phyloP scores from a whole-genome alignment of 768 basidiomycete species.

The Rhizopogon sp. region DNA sequence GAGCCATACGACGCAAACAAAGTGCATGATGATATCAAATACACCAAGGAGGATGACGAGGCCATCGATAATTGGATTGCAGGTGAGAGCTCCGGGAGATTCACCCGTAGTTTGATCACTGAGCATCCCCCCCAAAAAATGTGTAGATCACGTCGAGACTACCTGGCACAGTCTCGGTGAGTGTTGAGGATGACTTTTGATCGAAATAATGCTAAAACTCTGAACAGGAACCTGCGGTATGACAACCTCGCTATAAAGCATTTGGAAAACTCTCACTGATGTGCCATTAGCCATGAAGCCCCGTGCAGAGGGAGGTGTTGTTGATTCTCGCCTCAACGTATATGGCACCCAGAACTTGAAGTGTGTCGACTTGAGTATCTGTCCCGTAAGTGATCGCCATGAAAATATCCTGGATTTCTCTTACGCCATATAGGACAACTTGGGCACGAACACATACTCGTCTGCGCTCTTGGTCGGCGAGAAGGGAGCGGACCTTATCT shows the following conservation, averaged over 20 bases:
- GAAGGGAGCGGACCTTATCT: constrained; percentile 58
- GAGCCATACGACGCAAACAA: constrained; percentile 49
- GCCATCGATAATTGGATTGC: constrained; percentile 70
- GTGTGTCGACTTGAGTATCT: constrained; percentile 64
- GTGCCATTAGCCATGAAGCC: constrained; percentile 56
- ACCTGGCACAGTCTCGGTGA: constrained; percentile 69
- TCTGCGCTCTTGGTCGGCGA: constrained; percentile 66
- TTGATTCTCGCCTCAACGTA: constrained; percentile 59
- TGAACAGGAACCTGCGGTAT: background rate
- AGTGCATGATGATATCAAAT: constrained; percentile 61
- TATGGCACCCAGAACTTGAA: constrained; percentile 66
- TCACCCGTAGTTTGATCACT: background rate
- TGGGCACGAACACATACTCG: constrained; percentile 71
- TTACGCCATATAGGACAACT: constrained; percentile 46
- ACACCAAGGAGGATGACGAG: constrained; percentile 62
- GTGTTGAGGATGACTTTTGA: constrained; percentile 10
- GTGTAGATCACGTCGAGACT: constrained; percentile 60
- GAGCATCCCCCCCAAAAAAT: background rate
- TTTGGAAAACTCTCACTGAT: constrained; percentile 17
- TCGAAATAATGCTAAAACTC: background rate
- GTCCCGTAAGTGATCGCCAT: constrained; percentile 44
- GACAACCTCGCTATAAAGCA: constrained; percentile 34
- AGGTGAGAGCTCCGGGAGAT: constrained; percentile 11
- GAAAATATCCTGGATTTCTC: background rate
- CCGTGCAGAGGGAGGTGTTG: constrained; percentile 58